Base-by-base conservation (phyloP, 345 rosid genomes). In the Aquilaria yunnanensis region DNA sequence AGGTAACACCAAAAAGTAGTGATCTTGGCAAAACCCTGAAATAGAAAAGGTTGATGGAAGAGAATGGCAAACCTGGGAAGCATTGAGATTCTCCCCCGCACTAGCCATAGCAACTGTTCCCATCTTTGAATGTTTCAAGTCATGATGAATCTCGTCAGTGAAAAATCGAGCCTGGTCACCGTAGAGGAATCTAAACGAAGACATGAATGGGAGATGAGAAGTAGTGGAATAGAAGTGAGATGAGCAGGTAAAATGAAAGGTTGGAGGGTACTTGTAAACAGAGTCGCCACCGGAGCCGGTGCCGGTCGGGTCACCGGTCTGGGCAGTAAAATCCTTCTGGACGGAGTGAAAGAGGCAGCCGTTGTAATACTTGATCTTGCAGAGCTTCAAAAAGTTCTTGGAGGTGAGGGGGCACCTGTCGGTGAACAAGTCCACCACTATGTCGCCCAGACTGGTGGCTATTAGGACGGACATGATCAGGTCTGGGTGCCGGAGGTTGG, bases 41-140 rank as follows among this genome's bases (percentile, higher is more conserved):
- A 37, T 4, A 37, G 43, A 9, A 5, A 37, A 37, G 43, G 43
- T 9, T 37, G 8, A 9, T 61, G 12, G 5, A 64, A 63, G 34
- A 64, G 46, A 54, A 68, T 23, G 11, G 34, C 12, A 65, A 45
- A 87, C 99, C 93, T 90, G 99, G 9, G 97, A 94, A 82, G 99
- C 96, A 83, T 94, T 90, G 50, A 94, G 84, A 80, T 90, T 90
- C 74, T 88, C 93, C 47, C 99, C 97, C 65, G 85, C 96, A 68
- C 96, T 90, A 60, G 97, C 95, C 99, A 94, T 94, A 47, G 97
- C 91, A 75, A 90, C 76, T 48, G 96, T 84, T 53, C 97, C 99
- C 0, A 75, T 87, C 82, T 83, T 88, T 12, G 81, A 70, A 75
- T 94, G 97, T 71, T 90, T 94, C 41, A 94, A 77, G 70, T 94